Conservation (phyloP, 1,139 yeast species). For the Debaryomyces nepalensis region DNA sequence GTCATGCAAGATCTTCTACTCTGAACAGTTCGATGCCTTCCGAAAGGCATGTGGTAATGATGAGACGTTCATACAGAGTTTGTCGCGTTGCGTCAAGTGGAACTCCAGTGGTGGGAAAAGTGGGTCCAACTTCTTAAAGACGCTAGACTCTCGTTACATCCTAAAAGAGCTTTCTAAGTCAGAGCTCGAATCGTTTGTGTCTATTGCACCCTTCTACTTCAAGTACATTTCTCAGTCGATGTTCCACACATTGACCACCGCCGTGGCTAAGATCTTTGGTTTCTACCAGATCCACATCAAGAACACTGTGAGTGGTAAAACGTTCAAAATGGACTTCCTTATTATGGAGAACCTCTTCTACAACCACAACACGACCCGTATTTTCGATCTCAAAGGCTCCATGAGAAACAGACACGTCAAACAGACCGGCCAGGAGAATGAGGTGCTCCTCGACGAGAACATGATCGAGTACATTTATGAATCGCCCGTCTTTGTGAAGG, state of each 20-base stretch:
- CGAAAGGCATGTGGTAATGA: conserved; percentile 81
- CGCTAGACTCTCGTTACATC: conserved; percentile 86
- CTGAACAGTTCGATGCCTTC: conserved; percentile 96
- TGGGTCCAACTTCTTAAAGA: conserved; percentile 91
- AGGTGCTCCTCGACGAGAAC: conserved; percentile 92
- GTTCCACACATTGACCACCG: conserved; percentile 93
- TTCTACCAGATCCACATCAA: conserved; percentile 91
- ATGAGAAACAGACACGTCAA: conserved; percentile 97
- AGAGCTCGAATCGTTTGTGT: conserved; percentile 91
- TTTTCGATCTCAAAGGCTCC: conserved; percentile 95
- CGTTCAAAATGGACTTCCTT: conserved; percentile 84
- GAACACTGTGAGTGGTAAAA: conserved; percentile 74
- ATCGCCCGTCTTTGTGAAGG: conserved; percentile 91
- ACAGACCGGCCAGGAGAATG: conserved; percentile 94
- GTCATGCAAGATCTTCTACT: conserved; percentile 92
- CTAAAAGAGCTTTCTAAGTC: conserved; percentile 87
- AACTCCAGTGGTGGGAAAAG: conserved; percentile 96
- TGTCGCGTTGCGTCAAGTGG: conserved; percentile 94
- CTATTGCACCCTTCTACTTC: conserved; percentile 95
- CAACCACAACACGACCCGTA: conserved; percentile 78
- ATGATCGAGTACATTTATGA: conserved; percentile 98
- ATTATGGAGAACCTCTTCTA: conserved; percentile 96
- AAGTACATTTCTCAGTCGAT: conserved; percentile 95
- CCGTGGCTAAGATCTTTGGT: conserved; percentile 92
- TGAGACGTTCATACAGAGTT: conserved; percentile 79